These are phyloP conservation scores for Stagonosporopsis rhizophila DNA, from an alignment of 2,329 filamentous ascomycete genomes.

Conservation along the genomic window DNA sequence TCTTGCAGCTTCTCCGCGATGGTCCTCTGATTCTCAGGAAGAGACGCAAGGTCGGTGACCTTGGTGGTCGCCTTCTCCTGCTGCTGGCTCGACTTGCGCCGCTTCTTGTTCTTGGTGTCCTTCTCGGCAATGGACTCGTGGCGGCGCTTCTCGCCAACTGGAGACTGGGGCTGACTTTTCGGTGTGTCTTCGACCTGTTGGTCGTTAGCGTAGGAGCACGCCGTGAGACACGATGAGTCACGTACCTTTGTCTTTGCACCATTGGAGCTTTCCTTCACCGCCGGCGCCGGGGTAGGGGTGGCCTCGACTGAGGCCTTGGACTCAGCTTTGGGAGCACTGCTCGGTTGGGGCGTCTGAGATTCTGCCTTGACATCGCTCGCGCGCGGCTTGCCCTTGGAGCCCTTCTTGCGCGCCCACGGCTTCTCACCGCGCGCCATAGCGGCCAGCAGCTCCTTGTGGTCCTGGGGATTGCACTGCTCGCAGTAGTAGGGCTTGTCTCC, in stretches of 20 bases:
- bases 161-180: constrained; percentile 45
- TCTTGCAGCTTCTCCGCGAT: constrained; percentile 75
- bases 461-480: constrained; percentile 83
- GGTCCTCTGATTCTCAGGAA: constrained; percentile 71
- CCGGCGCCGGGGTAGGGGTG: constrained; percentile 26
- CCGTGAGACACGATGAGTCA: too few relatives aligned
- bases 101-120: constrained; percentile 42
- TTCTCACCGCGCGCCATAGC: constrained; percentile 81
- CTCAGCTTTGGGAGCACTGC: constrained; percentile 24
- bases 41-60: constrained; percentile 34
- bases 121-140: constrained; percentile 44
- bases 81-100: constrained; percentile 47
- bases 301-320: constrained; percentile 6
- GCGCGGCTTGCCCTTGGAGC: constrained; percentile 66
- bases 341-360: constrained; percentile 28
- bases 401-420: constrained; percentile 75
- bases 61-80: constrained; percentile 32
- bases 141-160: constrained; percentile 47
- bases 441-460: constrained; percentile 81
- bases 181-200: constrained; percentile 27
- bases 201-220: constrained; percentile 11
- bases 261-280: constrained; percentile 32
- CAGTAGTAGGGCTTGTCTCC: constrained; percentile 73
- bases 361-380: constrained; percentile 66
- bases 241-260: constrained; percentile 38